Evolutionary conservation across 2,329 filamentous ascomycete species (phyloP), one percentile per base, ranked within the genome.

Genomic region (Colletotrichum coccodes): DNA sequence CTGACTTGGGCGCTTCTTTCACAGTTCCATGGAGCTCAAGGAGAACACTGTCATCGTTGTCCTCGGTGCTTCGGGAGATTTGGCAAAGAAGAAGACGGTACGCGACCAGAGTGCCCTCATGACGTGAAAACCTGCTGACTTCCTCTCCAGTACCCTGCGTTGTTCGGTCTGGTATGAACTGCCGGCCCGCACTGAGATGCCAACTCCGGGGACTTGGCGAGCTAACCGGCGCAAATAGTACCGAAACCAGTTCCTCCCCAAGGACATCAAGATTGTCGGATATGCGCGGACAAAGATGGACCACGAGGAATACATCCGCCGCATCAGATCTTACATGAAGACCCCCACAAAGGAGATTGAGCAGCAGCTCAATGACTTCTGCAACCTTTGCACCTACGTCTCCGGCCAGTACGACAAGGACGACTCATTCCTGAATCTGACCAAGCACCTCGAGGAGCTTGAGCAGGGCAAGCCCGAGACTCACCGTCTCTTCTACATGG

Each of bases 231-330:
- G 23, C 58, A 56, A 60, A 47, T 79, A 97, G 95, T 97, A 95
- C 86, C 94, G 96, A 80, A 99, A 99, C 87, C 95, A 98, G 84
- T 99, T 98, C 86, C 93, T 99, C 59, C 96, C 91, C 76, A 97
- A 97, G 84, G 94, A 97, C 82, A 94, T 97, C 83, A 93, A 91
- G 83, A 98, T 99, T 80, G 91, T 99, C 77, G 96, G 96, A 86
- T 99, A 99, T 94, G 96, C 96, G 76, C 92, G 96, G 80, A 99
- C 96, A 76, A 98, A 98, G 88, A 99, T 99, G 96, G 95, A 98
- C 85, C 94, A 95, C 78, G 91, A 94, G 72, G 96, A 99, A 82
- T 98, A 93, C 86, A 88, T 98, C 79, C 93, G 92, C 84, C 90
- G 96, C 75, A 94, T 99, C 83, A 95, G 93, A 84, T 97, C 94